These are phyloP conservation scores for Salvia hispanica DNA, from an alignment of 257 asterid species.

Conservation along the genomic window DNA sequence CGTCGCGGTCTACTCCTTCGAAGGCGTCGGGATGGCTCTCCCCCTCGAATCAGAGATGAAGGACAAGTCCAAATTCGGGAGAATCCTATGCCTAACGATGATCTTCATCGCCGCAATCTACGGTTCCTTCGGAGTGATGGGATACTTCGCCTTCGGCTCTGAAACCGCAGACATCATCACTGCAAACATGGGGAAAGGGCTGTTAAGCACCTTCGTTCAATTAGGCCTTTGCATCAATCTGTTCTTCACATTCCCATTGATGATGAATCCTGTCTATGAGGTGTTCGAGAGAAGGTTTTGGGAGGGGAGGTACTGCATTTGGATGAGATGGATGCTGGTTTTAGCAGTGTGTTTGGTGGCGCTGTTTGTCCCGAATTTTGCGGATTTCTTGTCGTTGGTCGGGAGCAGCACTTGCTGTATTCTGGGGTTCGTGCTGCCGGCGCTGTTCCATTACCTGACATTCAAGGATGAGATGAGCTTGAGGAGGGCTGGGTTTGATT, in stretches of 20 bases:
- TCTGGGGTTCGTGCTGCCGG: conserved; percentile 77
- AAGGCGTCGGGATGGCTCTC: conserved; percentile 85
- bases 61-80: conserved; percentile 67
- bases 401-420: conserved; percentile 89
- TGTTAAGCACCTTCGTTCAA: conserved; percentile 66
- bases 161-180: conserved; percentile 78
- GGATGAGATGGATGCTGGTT: conserved; percentile 74
- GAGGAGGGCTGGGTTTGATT: conserved; percentile 42
- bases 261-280: conserved; percentile 95
- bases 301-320: conserved; percentile 70
- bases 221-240: conserved; percentile 67
- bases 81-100: conserved; percentile 60
- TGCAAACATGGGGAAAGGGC: conserved; percentile 74
- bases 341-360: conserved; percentile 63
- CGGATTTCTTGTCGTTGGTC: conserved; percentile 84
- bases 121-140: conserved; percentile 68
- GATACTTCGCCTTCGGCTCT: conserved; percentile 81
- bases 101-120: conserved; percentile 67
- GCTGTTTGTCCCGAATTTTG: conserved; percentile 70
- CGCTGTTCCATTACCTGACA: conserved; percentile 66
- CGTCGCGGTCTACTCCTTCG: conserved; percentile 84
- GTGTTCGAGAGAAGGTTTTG: conserved; percentile 84
- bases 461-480: conserved; percentile 59
- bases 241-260: conserved; percentile 72
- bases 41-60: conserved; percentile 81